Evolutionary conservation across 2,329 filamentous ascomycete genomes (phyloP), one percentile per base, ranked within the genome.

Genomic region (Claviceps cyperi): DNA sequence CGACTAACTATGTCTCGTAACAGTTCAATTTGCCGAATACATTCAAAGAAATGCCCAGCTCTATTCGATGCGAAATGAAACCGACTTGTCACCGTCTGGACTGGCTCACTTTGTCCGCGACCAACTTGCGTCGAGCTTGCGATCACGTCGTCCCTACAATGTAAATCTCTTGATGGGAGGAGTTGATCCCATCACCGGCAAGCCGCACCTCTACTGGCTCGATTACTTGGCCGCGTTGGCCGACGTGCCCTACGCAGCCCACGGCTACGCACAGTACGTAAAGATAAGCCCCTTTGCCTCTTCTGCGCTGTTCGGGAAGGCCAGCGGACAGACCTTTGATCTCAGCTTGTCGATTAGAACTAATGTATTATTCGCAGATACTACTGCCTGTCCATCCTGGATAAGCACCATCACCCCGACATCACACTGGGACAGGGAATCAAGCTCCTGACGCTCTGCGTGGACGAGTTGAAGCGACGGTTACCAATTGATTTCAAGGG

Each of bases 401-500:
- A 98, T 73, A 98, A 98, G 75, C 92, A 98, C 68, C 92, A 98
- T 67, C 86, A 96, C 63, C 91, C 92, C 46, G 84, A 96, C 63
- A 97, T 98, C 68, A 79, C 78, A 54, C 81, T 92, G 50, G 89
- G 85, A 55, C 80, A 94, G 67, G 92, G 92, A 51, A 79, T 95
- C 71, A 92, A 95, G 75, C 81, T 98, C 55, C 74, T 98, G 62
- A 83, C 80, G 60, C 85, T 96, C 83, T 98, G 92, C 73, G 92
- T 87, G 58, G 90, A 97, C 67, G 92, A 98, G 75, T 73, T 98
- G 65, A 95, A 96, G 80, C 82, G 92, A 66, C 81, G 94, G 69
- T 79, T 98, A 75, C 92, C 92, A 53, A 90, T 98, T 64, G 92
- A 98, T 68, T 98, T 97, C 79, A 98, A 98, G 77, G 92, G 92